Base-by-base conservation (phyloP, 2,329 filamentous ascomycete species). In the Claviceps humidiphila region DNA sequence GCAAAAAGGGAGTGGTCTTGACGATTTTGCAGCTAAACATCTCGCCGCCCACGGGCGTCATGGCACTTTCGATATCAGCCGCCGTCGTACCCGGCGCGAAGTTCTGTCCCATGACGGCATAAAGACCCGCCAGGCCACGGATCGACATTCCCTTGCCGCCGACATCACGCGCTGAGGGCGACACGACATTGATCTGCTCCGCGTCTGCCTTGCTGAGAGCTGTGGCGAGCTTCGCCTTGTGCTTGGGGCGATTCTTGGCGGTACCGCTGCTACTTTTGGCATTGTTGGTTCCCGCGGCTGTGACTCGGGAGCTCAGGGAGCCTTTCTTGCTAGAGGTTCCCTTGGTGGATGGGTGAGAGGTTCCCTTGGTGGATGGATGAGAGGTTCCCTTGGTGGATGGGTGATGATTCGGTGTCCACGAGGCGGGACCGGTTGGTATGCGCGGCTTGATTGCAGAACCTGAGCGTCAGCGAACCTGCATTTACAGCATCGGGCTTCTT, bases 41-140 rank as follows among this genome's bases (percentile, higher is more conserved):
- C 55, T 82, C 74, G 34, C 84, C 85, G 41, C 84, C 85, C n/a
- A 87, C 71, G 0, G 81, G 81, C n/a, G 76, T 78, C 80, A 93
- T 82, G 53, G 87, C 87, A 59, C 83, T 86, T 71, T 89, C 85
- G 54, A 93, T 88, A 62, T 93, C 87, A 34, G 84, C 85, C 1
- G 84, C 84, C 6, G 87, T 89, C 0, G 87, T 93, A 40, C 87
- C 87, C 2, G 80, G 80, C 13, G 87, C 87, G 64, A 93, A 89
- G 71, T 93, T 93, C 66, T 87, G 84, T 2, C 84, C 86, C 64
- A 88, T 77, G 24, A 93, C 78, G 17, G 79, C 77, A 59, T 79
- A 87, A 1, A 85, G 85, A 0, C 85, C 84, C 0, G 82, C 82
- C 8, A 84, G 71, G n/a, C 87, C 87, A 51, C 81, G 75, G 57